Base-by-base conservation (phyloP, 441 rosid genomes). In the Adansonia madagascariensis region DNA sequence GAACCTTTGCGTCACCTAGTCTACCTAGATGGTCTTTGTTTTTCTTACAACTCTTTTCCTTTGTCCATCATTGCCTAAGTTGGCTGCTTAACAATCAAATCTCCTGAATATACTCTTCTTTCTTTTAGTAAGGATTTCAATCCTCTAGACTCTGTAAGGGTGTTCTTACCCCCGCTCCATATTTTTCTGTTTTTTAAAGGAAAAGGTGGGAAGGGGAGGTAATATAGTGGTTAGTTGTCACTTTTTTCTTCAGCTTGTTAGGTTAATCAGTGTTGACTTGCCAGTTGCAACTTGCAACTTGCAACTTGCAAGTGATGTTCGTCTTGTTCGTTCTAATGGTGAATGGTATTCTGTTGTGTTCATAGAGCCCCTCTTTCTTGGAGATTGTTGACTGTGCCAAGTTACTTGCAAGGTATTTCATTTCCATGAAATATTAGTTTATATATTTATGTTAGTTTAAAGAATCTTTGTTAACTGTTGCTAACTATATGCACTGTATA, bases 121-220 rank as follows among this genome's bases (percentile, higher is more conserved):
- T 55, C 44, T 78, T 80, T 75, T 79, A 41, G 77, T 39, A 81
- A 84, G 81, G 80, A 78, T 71, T 72, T 79, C 67, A 78, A 85
- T 77, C 73, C 71, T 60, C 44, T 52, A 57, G 80, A 47, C 77
- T 69, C 74, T 52, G 24, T 67, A 31, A 56, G 82, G 78, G 75
- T 83, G 80, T 78, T 75, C 50, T 75, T 78, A 75, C 86, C 46
- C 77, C 79, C 81, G 80, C 75, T 8, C 83, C 86, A 78, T 77
- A 77, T 81, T 87, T 91, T 82, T 84, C 74, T 79, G 77, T 62
- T 88, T 91, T 92, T 86, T 59, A 60, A 80, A 77, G 75, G 86
- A 80, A 86, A 90, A 82, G 85, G 81, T 86, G 90, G 71, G 80
- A 76, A 82, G 83, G 82, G 80, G 75, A 81, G 18, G 18, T 35